phyloP scores from a whole-genome alignment of 2,329 filamentous ascomycete species.

The Amauroascus verrucosus region DNA sequence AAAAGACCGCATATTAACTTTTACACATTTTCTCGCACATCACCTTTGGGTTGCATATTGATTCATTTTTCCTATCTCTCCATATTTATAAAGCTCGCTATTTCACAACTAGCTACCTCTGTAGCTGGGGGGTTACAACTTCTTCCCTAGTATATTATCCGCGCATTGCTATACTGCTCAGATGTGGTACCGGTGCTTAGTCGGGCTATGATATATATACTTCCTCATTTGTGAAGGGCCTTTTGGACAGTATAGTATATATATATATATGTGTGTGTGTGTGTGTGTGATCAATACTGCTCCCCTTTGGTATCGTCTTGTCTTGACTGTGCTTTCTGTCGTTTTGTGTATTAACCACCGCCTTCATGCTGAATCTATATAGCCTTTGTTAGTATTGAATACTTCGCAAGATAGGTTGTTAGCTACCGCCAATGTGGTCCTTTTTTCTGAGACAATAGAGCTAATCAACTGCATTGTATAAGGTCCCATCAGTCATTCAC shows the following conservation, averaged over 20 bases:
- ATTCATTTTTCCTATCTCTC: too few species aligned
- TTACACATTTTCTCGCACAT: neutral
- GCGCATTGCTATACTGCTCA: neutral
- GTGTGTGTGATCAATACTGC: constrained; percentile 8
- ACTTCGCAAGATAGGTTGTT: neutral
- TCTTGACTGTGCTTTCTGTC: neutral
- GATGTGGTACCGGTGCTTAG: neutral
- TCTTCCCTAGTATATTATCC: neutral
- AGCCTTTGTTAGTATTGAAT: constrained; percentile 6
- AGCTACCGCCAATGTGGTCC: neutral
- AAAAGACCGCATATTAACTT: neutral
- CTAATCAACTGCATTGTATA: constrained; percentile 3
- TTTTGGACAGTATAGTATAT: neutral
- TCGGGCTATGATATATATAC: neutral
- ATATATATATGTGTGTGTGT: neutral
- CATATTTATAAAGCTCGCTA: too few species aligned
- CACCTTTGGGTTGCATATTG: neutral
- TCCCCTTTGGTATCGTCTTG: neutral
- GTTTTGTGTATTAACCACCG: neutral
- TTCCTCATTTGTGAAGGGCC: neutral
- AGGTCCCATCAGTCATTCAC: constrained; percentile 4
- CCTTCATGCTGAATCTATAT: neutral
- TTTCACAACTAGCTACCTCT: too few species aligned
- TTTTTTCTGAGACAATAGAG: constrained; percentile 1
- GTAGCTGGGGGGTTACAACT: neutral